A percentile compares a stretch with the other conserved stretches of the same genome.
phyloP scores from a whole-genome alignment of 2,329 filamentous ascomycete species.

The Aspergillus flavus region DNA sequence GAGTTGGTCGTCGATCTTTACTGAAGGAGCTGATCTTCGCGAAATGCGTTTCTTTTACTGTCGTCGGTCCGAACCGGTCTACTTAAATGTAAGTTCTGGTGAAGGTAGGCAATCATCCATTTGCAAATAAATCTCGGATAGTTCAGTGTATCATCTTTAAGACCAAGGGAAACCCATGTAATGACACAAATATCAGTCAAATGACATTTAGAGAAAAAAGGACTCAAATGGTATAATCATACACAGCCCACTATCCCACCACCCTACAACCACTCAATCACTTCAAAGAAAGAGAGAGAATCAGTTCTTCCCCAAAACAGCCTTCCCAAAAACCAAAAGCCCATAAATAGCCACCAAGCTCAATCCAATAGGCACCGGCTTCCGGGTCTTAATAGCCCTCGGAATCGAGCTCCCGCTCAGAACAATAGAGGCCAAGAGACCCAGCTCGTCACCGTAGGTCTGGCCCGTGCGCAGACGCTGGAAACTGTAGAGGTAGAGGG shows the following conservation, averaged over 20 bases:
- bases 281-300: no score
- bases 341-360: constrained; percentile 80
- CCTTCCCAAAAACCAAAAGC: constrained; percentile 75
- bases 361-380: constrained; percentile 80
- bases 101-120: constrained; percentile 16
- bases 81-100: constrained; percentile 17
- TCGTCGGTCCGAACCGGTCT: not conserved
- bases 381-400: constrained; percentile 77
- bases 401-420: constrained; percentile 84
- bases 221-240: constrained; percentile 10
- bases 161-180: not conserved
- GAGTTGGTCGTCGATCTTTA: constrained; percentile 28
- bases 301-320: constrained; percentile 49
- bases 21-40: constrained; percentile 10
- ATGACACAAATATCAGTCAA: not conserved
- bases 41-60: constrained; percentile 2
- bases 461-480: constrained; percentile 75
- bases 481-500: constrained; percentile 76
- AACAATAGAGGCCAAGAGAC: constrained; percentile 83
- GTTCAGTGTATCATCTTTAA: not conserved
- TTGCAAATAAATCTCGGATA: constrained; percentile 3
- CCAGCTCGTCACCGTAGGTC: constrained; percentile 83
- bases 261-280: not conserved
- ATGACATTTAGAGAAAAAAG: not conserved
- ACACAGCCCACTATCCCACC: not conserved